Evolutionary conservation across 208 protist genomes (phyloP).

Genomic region (Sergeia podlipaevii): DNA sequence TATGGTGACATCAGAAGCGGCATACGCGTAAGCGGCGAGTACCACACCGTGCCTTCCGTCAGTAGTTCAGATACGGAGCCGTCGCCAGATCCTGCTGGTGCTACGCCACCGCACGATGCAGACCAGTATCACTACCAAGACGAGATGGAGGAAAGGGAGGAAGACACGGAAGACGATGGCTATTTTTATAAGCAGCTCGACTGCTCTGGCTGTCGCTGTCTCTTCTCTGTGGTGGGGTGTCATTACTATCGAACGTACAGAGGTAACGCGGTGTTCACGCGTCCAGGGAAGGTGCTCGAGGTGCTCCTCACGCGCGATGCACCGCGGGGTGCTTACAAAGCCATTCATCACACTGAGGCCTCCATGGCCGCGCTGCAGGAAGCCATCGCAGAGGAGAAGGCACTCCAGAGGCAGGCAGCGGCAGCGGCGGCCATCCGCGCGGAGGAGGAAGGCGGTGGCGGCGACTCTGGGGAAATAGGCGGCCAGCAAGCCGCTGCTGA

Average conservation of each 20-base stretch:
- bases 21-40: conserved; percentile 2
- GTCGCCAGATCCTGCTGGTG: neutral
- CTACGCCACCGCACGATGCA: neutral
- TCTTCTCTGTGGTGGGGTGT: conserved; percentile 52
- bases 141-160: conserved; percentile 9
- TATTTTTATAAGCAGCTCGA: conserved; percentile 33
- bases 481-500: neutral
- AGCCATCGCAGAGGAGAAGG: conserved; percentile 65
- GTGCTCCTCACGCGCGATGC: conserved; percentile 64
- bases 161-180: conserved; percentile 12
- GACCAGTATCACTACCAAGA: neutral
- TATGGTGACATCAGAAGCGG: conserved; percentile 8
- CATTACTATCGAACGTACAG: conserved; percentile 43
- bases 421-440: neutral
- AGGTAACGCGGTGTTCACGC: conserved; percentile 47
- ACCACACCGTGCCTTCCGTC: neutral
- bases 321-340: conserved; percentile 42
- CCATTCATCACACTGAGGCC: conserved; percentile 50
- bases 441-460: neutral
- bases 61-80: too few species aligned
- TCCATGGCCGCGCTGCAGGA: conserved; percentile 70
- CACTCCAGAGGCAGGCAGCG: conserved; percentile 10
- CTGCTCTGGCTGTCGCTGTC: conserved; percentile 47
- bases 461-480: neutral
- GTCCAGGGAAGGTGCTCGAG: conserved; percentile 38